These are phyloP conservation scores for Tranzscheliella williamsii DNA, from an alignment of 1,284 basidiomycete species.

Conservation along the genomic window DNA sequence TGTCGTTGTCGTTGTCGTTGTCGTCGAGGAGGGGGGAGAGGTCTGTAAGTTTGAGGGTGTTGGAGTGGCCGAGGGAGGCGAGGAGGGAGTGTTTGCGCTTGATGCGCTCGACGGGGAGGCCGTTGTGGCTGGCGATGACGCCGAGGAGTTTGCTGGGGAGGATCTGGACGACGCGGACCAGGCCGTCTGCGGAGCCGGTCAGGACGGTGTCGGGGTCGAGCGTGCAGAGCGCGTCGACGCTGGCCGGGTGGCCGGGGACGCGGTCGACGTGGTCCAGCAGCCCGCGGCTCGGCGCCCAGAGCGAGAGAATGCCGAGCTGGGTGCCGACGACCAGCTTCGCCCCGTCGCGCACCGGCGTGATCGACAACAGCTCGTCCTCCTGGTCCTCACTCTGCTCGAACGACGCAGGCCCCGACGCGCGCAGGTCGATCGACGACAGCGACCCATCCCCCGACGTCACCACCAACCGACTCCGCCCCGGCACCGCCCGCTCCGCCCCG, in stretches of 20 bases:
- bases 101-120: slow-evolving; percentile 83
- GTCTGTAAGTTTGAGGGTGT: slow-evolving; percentile 81
- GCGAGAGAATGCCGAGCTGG: slow-evolving; percentile 83
- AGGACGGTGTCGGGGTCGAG: slow-evolving; percentile 73
- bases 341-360: slow-evolving; percentile 78
- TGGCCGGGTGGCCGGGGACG: slow-evolving; percentile 77
- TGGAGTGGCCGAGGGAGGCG: slow-evolving; percentile 91
- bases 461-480: slow-evolving; percentile 42
- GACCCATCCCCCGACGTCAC: slow-evolving; percentile 78
- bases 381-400: slow-evolving; percentile 84
- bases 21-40: slow-evolving; percentile 69
- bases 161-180: slow-evolving; percentile 84
- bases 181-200: slow-evolving; percentile 89
- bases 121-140: slow-evolving; percentile 82
- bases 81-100: slow-evolving; percentile 75
- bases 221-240: slow-evolving; percentile 69
- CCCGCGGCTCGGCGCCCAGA: slow-evolving; percentile 83
- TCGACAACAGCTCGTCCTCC: slow-evolving; percentile 87
- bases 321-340: slow-evolving; percentile 85
- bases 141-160: slow-evolving; percentile 87
- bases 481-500: neutral
- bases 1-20: slow-evolving; percentile 34
- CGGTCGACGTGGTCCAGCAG: slow-evolving; percentile 93
- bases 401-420: slow-evolving; percentile 64
- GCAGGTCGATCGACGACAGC: slow-evolving; percentile 78